Percentiles rank a stretch among this genome's conserved stretches.
Conservation (phyloP, 2,329 filamentous ascomycete species). For the Ceratocystis papillata region DNA sequence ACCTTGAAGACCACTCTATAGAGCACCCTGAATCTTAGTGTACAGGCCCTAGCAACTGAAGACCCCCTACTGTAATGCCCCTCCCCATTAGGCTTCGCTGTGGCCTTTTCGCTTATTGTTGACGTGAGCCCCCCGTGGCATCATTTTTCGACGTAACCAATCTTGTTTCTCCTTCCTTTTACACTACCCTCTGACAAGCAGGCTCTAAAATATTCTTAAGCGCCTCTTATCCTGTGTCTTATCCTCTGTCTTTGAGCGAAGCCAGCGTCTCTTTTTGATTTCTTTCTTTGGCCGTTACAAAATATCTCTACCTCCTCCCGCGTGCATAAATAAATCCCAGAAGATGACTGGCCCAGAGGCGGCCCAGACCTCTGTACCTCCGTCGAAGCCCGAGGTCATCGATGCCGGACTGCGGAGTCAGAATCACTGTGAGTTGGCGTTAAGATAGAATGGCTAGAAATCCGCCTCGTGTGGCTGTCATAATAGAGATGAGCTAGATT, state of each 20-base stretch:
- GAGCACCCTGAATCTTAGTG: no score
- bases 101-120: background rate
- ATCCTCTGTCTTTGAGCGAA: background rate
- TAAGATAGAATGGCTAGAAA: background rate
- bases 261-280: background rate
- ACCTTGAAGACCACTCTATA: no score
- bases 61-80: no score
- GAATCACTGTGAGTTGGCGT: conserved; percentile 55
- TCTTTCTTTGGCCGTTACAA: background rate
- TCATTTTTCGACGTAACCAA: background rate
- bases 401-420: conserved; percentile 73
- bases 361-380: conserved; percentile 7
- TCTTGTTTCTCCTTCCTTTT: background rate
- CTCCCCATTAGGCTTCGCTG: background rate
- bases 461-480: no score
- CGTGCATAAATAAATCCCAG: background rate
- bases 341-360: conserved; percentile 19
- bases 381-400: conserved; percentile 29
- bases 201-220: conserved; percentile 11
- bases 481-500: no score
- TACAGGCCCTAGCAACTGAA: no score
- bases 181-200: background rate
- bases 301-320: conserved; percentile 9
- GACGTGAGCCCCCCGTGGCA: background rate
- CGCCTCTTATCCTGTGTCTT: background rate